Evolutionary conservation across 2,329 filamentous ascomycete species (phyloP), one percentile per base, ranked within the genome.

Genomic region (Ramularia endophylla): DNA sequence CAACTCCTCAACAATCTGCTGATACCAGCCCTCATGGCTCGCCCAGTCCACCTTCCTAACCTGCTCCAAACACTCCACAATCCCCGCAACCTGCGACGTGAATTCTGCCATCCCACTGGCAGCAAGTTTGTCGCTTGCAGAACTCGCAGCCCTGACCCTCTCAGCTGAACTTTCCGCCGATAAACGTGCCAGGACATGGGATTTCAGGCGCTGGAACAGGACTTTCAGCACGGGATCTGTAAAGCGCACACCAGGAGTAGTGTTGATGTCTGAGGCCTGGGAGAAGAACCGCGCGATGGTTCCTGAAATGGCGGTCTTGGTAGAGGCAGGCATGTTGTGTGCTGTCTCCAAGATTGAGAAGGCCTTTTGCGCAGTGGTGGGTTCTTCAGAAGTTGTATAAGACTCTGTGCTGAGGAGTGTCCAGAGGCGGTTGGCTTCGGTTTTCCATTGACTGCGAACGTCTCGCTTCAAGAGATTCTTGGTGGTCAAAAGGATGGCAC

Each of bases 401-500:
- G 71, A 71, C 2, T 73, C 66, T 30, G 72, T 75, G 49, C 83
- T 81, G 8, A 89, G 73, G 1, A 86, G 76, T 1, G 76, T 67
- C 68, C 83, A 78, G 50, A 89, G 77, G n/a, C 85, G 78, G 2
- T 71, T 69, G 0, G 84, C 83, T 63, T 89, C 83, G 17, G 72
- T 77, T 62, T 82, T 86, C 86, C 86, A 92, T 15, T 83, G 79
- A 9, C 77, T 76, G 32, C 86, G 79, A 3, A 87, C 83, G 56
- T 90, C 85, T 12, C 86, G 79, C 65, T 88, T 89, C 22, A 92
- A 74, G 6, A 90, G 70, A 53, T 88, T 90, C 68, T 92, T 92
- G 62, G 82, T 83, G 38, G 87, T 87, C 11, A 90, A 67, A 19
- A 89, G 68, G 35, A 90, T 82, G 0, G 85, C 82, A 1, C 83